Conservation (phyloP, 768 basidiomycete species). For the Termitomyces sp. region DNA sequence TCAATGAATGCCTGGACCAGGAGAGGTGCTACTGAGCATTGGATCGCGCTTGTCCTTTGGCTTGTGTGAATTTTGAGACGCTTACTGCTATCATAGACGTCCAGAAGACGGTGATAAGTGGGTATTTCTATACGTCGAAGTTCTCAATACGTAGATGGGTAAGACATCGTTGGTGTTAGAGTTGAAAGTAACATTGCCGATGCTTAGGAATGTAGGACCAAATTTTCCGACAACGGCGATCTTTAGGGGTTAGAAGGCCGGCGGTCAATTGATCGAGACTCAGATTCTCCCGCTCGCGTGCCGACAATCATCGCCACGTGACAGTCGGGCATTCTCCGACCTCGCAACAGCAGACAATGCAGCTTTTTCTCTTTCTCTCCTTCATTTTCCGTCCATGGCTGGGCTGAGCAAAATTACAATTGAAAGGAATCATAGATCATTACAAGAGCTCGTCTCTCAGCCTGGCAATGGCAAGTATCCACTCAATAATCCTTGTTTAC, state of each 20-base stretch:
- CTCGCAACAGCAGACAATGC: background rate
- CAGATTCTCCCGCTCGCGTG: background rate
- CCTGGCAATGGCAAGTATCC: slow-evolving; percentile 75
- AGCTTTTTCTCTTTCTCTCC: background rate
- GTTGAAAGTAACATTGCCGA: background rate
- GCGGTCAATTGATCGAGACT: background rate
- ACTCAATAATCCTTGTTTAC: background rate
- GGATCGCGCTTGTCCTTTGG: background rate
- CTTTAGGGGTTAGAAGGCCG: background rate
- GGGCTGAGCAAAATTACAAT: slow-evolving; percentile 52
- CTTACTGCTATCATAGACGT: too few relatives aligned
- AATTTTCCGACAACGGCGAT: background rate
- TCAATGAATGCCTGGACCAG: background rate
- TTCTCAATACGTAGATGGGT: background rate
- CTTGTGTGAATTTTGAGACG: background rate
- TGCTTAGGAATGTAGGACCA: background rate
- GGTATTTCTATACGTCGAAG: background rate
- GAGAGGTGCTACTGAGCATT: background rate
- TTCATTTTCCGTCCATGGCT: slow-evolving; percentile 23
- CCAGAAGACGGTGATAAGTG: background rate
- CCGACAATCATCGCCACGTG: background rate
- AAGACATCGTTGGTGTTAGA: background rate
- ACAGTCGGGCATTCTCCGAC: background rate
- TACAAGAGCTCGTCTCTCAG: slow-evolving; percentile 64
- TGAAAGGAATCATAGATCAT: slow-evolving; percentile 60